Evolutionary conservation across 176 grass and related monocot genomes (phyloP).

Genomic region (Areca catechu): DNA sequence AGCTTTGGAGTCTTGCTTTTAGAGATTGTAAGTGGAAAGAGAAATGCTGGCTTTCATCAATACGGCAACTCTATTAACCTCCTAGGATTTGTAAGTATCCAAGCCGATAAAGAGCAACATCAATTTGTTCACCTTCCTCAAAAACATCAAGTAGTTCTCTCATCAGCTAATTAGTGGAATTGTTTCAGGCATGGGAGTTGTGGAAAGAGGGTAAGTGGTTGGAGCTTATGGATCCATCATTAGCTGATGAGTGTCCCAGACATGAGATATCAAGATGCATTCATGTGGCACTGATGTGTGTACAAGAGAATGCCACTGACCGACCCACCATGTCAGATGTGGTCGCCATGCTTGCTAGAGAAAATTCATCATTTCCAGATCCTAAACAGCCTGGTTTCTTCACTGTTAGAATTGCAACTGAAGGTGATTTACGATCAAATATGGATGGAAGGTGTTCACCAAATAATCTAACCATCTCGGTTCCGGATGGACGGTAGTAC

Average conservation of each 20-base stretch:
- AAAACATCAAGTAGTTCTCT: conserved; percentile 1
- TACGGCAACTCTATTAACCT: conserved; percentile 13
- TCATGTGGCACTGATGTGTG: conserved; percentile 28
- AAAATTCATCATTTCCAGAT: conserved; percentile 9
- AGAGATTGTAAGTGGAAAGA: conserved; percentile 36
- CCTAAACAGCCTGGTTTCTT: conserved; percentile 44
- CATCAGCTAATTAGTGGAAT: not conserved
- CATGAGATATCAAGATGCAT: conserved; percentile 26
- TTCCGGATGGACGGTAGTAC: not conserved
- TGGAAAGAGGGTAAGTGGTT: conserved; percentile 7
- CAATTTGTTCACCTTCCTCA: too few relatives aligned
- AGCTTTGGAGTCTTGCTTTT: conserved; percentile 43
- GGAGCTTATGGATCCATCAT: conserved; percentile 33
- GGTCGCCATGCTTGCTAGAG: conserved; percentile 31
- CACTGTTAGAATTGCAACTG: conserved; percentile 13
- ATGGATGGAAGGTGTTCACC: conserved; percentile 17
- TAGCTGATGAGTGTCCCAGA: conserved; percentile 10
- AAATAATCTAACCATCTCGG: conserved; percentile 32
- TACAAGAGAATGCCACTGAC: conserved; percentile 16
- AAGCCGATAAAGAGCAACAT: not conserved
- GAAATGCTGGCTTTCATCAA: conserved; percentile 11
- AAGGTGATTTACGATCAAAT: not conserved
- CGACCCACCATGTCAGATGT: conserved; percentile 38
- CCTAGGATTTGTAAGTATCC: conserved; percentile 22
- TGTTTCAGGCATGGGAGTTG: conserved; percentile 29